Evolutionary conservation across 805 yeast species (phyloP).

Genomic region (Wickerhamomyces ciferrii): DNA sequence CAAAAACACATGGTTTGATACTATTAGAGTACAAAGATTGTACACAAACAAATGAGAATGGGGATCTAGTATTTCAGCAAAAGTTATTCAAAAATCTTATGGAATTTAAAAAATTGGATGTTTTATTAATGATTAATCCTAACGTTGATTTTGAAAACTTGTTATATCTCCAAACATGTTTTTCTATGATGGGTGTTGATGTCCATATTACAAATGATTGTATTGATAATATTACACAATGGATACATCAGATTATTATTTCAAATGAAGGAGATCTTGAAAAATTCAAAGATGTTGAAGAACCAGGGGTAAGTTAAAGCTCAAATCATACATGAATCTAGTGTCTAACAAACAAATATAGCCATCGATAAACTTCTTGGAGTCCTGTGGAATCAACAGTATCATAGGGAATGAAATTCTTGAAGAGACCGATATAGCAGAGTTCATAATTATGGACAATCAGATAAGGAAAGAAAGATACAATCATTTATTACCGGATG

Average conservation of each 20-base stretch:
- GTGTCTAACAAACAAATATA: neutral
- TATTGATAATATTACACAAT: neutral
- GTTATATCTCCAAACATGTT: neutral
- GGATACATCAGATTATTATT: neutral
- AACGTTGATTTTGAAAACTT: neutral
- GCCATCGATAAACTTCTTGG: slow-evolving; percentile 2
- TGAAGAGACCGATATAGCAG: slow-evolving; percentile 1
- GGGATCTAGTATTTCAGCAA: slow-evolving; percentile 2
- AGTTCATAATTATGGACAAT: slow-evolving; percentile 4
- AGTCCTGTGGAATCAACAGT: slow-evolving; percentile 12
- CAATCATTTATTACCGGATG: neutral
- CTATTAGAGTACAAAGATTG: slow-evolving; percentile 5
- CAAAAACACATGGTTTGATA: slow-evolving; percentile 8
- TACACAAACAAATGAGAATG: slow-evolving; percentile 9
- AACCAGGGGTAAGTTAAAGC: neutral
- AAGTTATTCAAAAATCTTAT: neutral
- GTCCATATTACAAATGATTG: neutral
- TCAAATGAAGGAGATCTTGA: neutral
- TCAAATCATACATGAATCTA: neutral
- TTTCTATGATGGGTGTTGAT: neutral
- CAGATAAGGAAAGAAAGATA: slow-evolving; percentile 1
- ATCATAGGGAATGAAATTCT: slow-evolving; percentile 4
- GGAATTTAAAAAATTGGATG: neutral
- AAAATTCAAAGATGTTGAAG: neutral
- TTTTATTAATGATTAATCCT: neutral